Evolutionary conservation across 1,139 yeast genomes (phyloP).

Genomic region (Saccharomyces hybrid): DNA sequence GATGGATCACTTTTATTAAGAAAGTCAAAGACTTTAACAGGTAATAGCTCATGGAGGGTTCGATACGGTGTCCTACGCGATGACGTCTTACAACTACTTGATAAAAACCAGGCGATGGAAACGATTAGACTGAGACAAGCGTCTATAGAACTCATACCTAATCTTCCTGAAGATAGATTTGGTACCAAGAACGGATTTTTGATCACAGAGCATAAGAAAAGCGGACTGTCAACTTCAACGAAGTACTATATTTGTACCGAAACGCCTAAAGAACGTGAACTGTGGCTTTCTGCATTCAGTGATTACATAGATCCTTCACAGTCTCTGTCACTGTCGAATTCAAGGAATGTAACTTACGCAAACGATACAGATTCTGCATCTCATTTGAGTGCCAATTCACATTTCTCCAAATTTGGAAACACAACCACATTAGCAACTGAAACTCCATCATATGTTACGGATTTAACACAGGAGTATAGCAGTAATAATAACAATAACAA

Average conservation of each 20-base stretch:
- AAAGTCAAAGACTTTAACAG: constrained; percentile 43
- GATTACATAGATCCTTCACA: constrained; percentile 34
- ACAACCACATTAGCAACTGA: constrained; percentile 5
- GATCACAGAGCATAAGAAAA: constrained; percentile 56
- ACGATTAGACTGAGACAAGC: constrained; percentile 51
- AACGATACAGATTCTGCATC: constrained; percentile 1
- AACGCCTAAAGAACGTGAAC: constrained; percentile 68
- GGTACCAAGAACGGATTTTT: constrained; percentile 76
- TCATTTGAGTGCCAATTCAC: constrained; percentile 7
- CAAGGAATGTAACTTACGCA: not conserved
- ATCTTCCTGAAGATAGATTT: constrained; percentile 55
- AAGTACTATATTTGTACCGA: constrained; percentile 80
- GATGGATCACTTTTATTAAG: constrained; percentile 67
- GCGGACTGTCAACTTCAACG: constrained; percentile 46
- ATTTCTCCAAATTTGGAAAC: constrained; percentile 8
- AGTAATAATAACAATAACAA: not conserved
- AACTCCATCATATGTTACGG: constrained; percentile 18
- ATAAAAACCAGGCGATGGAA: constrained; percentile 49
- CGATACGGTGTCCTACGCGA: constrained; percentile 71
- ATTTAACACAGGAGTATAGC: constrained; percentile 8
- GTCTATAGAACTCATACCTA: constrained; percentile 60
- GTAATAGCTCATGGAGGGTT: constrained; percentile 59
- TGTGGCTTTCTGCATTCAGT: constrained; percentile 61
- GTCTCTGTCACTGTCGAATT: not conserved
- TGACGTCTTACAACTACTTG: constrained; percentile 52